phyloP scores from a whole-genome alignment of 2,329 filamentous ascomycete species.

The Corniculantispora saksenae region DNA sequence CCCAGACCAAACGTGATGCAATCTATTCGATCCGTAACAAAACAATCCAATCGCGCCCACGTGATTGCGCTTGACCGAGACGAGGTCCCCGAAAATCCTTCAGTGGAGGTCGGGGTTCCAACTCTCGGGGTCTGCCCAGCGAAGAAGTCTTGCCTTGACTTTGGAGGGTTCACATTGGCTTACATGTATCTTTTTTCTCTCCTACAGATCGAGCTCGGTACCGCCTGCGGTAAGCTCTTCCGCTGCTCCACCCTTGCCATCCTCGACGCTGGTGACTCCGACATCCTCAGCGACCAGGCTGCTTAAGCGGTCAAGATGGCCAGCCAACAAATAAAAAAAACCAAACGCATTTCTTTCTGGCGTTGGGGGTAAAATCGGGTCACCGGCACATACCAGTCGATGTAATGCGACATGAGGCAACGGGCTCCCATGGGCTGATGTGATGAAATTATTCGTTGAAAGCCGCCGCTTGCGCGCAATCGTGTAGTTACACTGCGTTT shows the following conservation, averaged over 20 bases:
- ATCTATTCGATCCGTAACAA: constrained; percentile 20
- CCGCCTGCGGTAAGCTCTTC: constrained; percentile 98
- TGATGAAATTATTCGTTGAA: constrained; percentile 14
- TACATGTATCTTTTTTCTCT: constrained; percentile 44
- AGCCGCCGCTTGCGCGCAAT: constrained; percentile 1
- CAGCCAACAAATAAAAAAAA: constrained; percentile 18
- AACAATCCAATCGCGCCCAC: not conserved
- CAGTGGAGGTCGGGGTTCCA: constrained; percentile 21
- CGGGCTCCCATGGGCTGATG: constrained; percentile 23
- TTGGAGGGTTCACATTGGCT: constrained; percentile 79
- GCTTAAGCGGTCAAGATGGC: constrained; percentile 46
- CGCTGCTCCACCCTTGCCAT: constrained; percentile 96
- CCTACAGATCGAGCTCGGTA: constrained; percentile 91
- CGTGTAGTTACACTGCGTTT: not conserved
- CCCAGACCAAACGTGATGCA: constrained; percentile 19
- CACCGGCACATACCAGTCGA: constrained; percentile 41
- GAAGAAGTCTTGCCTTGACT: constrained; percentile 83
- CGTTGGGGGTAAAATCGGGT: constrained; percentile 45
- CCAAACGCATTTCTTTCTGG: constrained; percentile 33
- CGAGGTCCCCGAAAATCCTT: not conserved
- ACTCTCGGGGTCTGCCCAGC: constrained; percentile 67
- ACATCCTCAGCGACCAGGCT: constrained; percentile 83
- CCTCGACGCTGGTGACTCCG: constrained; percentile 95
- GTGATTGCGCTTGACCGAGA: constrained; percentile 20
- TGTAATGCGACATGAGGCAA: constrained; percentile 36